phyloP scores from a whole-genome alignment of 2,329 filamentous ascomycete genomes.

The Aureobasidium leucospermi region DNA sequence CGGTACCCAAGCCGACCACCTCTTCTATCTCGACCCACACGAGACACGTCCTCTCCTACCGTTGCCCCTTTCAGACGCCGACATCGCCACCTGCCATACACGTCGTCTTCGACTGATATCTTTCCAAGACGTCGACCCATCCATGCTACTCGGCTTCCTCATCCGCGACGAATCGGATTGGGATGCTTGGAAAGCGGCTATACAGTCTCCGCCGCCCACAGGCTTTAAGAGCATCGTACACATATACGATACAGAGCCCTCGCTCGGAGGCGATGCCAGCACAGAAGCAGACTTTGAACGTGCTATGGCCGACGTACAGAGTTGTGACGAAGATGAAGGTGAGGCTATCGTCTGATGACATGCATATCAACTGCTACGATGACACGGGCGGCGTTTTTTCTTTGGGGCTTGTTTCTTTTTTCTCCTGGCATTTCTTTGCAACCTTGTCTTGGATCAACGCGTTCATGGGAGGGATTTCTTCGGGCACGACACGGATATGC shows the following conservation, averaged over 20 bases:
- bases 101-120: constrained; percentile 74
- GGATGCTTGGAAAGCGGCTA: constrained; percentile 63
- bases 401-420: background rate
- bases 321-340: constrained; percentile 61
- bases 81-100: constrained; percentile 80
- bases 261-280: constrained; percentile 28
- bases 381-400: constrained; percentile 7
- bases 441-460: background rate
- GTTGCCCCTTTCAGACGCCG: constrained; percentile 52
- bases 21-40: constrained; percentile 96
- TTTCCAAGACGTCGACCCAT: constrained; percentile 91
- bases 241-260: constrained; percentile 65
- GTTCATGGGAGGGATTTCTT: background rate
- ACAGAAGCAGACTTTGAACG: constrained; percentile 40
- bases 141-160: constrained; percentile 92
- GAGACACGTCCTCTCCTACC: constrained; percentile 70
- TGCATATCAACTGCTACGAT: background rate
- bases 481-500: background rate
- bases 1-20: constrained; percentile 63
- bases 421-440: background rate
- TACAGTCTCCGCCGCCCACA: constrained; percentile 25
- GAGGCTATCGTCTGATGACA: constrained; percentile 16
- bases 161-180: constrained; percentile 79
- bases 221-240: constrained; percentile 64
- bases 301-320: constrained; percentile 76